phyloP scores from a whole-genome alignment of 2,329 filamentous ascomycete species.

The Aspergillus awamori region DNA sequence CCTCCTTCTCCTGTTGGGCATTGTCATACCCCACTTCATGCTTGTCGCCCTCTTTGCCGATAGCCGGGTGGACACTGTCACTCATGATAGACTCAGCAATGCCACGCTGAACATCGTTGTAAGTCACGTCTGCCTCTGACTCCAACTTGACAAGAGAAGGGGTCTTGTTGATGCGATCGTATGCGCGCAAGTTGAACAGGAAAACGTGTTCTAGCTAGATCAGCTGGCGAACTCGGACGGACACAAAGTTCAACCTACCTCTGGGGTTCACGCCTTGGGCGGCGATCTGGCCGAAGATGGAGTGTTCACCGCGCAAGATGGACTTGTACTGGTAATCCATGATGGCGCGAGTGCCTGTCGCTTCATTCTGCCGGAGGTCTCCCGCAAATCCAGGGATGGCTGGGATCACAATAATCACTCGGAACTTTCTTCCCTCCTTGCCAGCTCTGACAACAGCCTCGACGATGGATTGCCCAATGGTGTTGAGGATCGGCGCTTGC shows the following conservation, averaged over 20 bases:
- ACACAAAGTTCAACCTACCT: slow-evolving; percentile 28
- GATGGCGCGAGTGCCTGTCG: slow-evolving; percentile 84
- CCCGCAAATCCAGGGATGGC: slow-evolving; percentile 93
- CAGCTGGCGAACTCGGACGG: slow-evolving; percentile 40
- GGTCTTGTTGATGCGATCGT: slow-evolving; percentile 88
- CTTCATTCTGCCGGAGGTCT: slow-evolving; percentile 80
- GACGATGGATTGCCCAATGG: slow-evolving; percentile 84
- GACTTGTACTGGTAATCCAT: slow-evolving; percentile 99
- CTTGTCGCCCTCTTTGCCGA: slow-evolving; percentile 50
- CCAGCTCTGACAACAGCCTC: slow-evolving; percentile 81
- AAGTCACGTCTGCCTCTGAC: slow-evolving; percentile 77
- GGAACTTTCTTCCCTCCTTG: slow-evolving; percentile 83
- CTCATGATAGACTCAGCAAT: slow-evolving; percentile 88
- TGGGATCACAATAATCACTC: slow-evolving; percentile 86
- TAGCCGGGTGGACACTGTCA: slow-evolving; percentile 62
- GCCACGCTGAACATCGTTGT: slow-evolving; percentile 83
- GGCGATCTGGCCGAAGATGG: slow-evolving; percentile 79
- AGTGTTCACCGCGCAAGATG: slow-evolving; percentile 86
- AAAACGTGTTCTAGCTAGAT: slow-evolving; percentile 70
- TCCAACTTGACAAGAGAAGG: slow-evolving; percentile 73
- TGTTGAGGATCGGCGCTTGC: slow-evolving; percentile 83
- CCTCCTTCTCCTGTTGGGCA: slow-evolving; percentile 43
- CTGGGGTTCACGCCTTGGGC: slow-evolving; percentile 74
- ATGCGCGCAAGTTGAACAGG: slow-evolving; percentile 90
- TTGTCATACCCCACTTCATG: slow-evolving; percentile 44